Percentiles rank a stretch among this genome's conserved stretches.
Conservation (phyloP, 352 stramenopile species). For the Phytophthora crassamura region DNA sequence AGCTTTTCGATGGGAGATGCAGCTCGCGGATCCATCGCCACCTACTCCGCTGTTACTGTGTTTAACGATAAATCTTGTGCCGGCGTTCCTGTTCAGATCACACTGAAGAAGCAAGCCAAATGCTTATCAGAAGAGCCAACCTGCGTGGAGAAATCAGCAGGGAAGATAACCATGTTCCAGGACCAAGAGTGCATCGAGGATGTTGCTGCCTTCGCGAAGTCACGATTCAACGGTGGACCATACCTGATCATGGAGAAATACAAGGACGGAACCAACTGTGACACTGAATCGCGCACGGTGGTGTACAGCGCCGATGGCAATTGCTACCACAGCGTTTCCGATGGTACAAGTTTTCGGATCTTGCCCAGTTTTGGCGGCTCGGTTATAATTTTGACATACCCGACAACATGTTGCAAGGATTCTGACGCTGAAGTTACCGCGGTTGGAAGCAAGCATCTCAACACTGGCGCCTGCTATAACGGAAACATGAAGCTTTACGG, state of each 20-base stretch:
- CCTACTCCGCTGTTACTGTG: background rate
- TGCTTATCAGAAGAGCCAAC: background rate
- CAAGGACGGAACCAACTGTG: constrained; percentile 3
- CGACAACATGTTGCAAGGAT: constrained; percentile 5
- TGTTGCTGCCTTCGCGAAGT: background rate
- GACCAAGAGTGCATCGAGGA: background rate
- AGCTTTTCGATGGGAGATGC: background rate
- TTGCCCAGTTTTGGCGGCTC: constrained; percentile 10
- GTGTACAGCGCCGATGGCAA: constrained; percentile 13
- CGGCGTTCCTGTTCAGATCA: background rate
- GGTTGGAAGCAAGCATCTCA: constrained; percentile 21
- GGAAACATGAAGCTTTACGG: constrained; percentile 8
- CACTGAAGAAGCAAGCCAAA: background rate
- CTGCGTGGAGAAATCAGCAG: background rate
- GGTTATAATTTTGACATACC: constrained; percentile 13
- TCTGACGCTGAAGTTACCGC: constrained; percentile 9
- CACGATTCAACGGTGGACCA: background rate
- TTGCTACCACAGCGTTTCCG: constrained; percentile 2
- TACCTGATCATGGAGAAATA: constrained; percentile 16
- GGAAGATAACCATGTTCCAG: background rate
- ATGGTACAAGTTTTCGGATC: constrained; percentile 13
- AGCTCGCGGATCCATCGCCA: background rate
- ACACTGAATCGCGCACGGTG: background rate
- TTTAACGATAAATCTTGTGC: background rate
- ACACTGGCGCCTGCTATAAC: constrained; percentile 13